Evolutionary conservation across 2,329 filamentous ascomycete genomes (phyloP), one percentile per base, ranked within the genome.

Genomic region (Epichloe hybrida): DNA sequence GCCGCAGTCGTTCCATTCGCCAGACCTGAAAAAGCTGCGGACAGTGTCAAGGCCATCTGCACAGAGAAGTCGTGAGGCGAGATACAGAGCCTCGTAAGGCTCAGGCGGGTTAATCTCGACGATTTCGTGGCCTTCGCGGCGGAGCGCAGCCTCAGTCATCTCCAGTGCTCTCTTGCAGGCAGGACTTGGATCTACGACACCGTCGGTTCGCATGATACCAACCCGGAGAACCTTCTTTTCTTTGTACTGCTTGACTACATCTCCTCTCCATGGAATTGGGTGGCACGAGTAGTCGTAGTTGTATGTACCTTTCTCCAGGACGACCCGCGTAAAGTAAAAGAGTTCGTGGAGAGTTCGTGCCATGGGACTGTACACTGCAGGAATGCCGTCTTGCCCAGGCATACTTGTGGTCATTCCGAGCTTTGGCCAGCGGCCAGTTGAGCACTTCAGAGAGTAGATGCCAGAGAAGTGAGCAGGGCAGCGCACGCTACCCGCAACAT

Each of bases 351-450:
- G 68, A 0, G 89, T 95, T 49, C 89, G 78, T 3, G 90, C 80
- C 91, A 97, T 96, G 5, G 90, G 90, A 52, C 86, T 91, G 68
- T 90, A 95, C 20, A 95, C 88, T 55, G 84, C 87, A 1, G 88
- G 82, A 35, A 96, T 81, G 0, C 89, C 90, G 63, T 96, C 91
- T 64, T 96, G 89, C 0, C 91, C 91, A 0, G 86, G 81, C 88
- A 95, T 95, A 59, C 85, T 90, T 0, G 90, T 95, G 54, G 79
- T 79, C 63, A 88, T 82, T 9, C 88, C 88, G 41, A 80, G 76
- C 66, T 94, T 95, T 1, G 88, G 88, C 88, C 90, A 96, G 46
- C 90, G 77, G 2, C 91, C 90, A 1, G 87, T 94, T 3, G 86
- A 90, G 68, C 90, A 95, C 37, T 86, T 81, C 23, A 96, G 70